Evolutionary conservation across 2,329 filamentous ascomycete species (phyloP).

Genomic region (Aureobasidium sp.): DNA sequence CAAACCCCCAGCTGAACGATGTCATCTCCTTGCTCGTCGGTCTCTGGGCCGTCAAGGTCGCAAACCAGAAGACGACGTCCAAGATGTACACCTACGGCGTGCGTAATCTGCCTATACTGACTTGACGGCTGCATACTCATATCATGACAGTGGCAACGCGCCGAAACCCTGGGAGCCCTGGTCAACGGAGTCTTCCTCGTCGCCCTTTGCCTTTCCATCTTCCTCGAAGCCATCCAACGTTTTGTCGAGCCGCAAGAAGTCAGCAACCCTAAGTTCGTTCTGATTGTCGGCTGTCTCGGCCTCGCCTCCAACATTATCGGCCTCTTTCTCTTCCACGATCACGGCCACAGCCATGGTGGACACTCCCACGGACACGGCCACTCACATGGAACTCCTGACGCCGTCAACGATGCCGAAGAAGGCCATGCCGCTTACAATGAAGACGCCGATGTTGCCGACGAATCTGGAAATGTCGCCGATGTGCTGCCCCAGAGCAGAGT

Average conservation of each 20-base stretch:
- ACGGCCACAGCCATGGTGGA: conserved; percentile 63
- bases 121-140: conserved; percentile 19
- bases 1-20: conserved; percentile 68
- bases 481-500: conserved; percentile 57
- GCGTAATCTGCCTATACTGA: conserved; percentile 32
- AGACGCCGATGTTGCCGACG: conserved; percentile 44
- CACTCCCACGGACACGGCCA: conserved; percentile 45
- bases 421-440: conserved; percentile 46
- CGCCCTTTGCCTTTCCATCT: conserved; percentile 90
- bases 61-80: conserved; percentile 69
- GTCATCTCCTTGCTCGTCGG: conserved; percentile 90
- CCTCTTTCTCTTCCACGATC: conserved; percentile 85
- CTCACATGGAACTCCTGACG: conserved; percentile 31
- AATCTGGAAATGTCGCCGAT: conserved; percentile 53
- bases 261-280: conserved; percentile 73
- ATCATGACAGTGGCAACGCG: conserved; percentile 72
- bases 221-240: conserved; percentile 87
- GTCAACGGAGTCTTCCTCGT: conserved; percentile 98
- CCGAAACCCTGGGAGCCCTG: conserved; percentile 90
- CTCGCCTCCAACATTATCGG: conserved; percentile 83
- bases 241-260: conserved; percentile 89
- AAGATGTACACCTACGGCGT: conserved; percentile 94
- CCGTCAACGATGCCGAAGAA: conserved; percentile 42
- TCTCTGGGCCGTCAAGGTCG: conserved; percentile 88
- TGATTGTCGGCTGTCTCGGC: conserved; percentile 81